A percentile compares a stretch with the other conserved stretches of the same genome.
These are phyloP conservation scores for Ascochyta koolunga DNA, from an alignment of 2,329 filamentous ascomycete genomes.

Conservation along the genomic window DNA sequence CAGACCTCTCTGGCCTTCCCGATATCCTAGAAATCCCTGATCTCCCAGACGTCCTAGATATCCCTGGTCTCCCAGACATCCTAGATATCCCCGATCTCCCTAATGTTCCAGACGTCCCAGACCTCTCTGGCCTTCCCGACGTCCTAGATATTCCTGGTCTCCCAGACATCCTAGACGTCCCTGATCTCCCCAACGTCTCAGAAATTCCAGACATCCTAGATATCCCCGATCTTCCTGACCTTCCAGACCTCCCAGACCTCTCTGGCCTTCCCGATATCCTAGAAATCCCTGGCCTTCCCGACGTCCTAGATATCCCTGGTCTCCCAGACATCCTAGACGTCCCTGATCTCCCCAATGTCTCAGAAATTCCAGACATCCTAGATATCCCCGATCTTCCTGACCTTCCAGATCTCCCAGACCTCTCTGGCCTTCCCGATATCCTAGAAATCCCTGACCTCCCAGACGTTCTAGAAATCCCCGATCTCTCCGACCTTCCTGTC, in stretches of 20 bases:
- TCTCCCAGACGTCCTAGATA: neutral
- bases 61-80: neutral
- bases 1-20: neutral
- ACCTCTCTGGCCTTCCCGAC: neutral
- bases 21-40: too few species aligned
- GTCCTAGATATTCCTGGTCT: neutral
- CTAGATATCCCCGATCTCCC: too few species aligned
- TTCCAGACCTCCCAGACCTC: neutral
- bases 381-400: neutral
- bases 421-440: neutral
- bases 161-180: neutral
- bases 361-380: too few species aligned
- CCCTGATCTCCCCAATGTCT: neutral
- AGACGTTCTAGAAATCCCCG: neutral
- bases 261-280: neutral
- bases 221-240: neutral
- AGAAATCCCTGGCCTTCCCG: neutral
- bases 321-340: neutral
- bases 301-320: neutral
- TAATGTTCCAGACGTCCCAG: neutral
- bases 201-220: too few species aligned
- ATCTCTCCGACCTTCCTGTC: neutral
- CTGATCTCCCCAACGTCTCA: neutral
- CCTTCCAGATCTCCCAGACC: neutral
- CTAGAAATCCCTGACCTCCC: neutral